These are phyloP conservation scores for Cajanus cajan DNA, from an alignment of 306 rosid genomes.

Conservation along the genomic window DNA sequence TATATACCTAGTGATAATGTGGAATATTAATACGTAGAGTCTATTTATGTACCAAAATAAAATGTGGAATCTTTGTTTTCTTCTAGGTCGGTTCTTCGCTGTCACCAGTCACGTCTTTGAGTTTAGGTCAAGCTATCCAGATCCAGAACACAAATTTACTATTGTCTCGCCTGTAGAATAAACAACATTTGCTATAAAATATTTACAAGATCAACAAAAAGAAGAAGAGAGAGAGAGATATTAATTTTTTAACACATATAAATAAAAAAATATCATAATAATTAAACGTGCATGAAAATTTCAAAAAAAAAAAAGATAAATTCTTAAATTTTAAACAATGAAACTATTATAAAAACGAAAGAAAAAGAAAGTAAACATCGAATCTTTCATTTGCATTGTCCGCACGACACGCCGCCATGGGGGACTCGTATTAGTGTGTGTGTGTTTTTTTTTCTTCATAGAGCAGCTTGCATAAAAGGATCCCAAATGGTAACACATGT, in stretches of 20 bases:
- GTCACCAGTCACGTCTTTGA: not conserved
- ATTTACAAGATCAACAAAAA: not conserved
- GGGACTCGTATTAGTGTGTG: no score
- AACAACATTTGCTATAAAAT: not conserved
- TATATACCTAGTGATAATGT: no score
- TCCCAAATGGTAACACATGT: no score
- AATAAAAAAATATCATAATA: not conserved
- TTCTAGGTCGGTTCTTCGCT: conserved; percentile 36
- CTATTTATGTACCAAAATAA: no score
- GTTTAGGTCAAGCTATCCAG: conserved; percentile 6
- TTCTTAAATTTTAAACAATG: not conserved
- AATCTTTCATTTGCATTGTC: not conserved
- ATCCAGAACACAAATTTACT: not conserved
- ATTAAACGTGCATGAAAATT: no score
- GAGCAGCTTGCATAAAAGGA: no score
- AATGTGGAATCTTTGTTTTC: not conserved
- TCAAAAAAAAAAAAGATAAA: no score
- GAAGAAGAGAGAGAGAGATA: no score
- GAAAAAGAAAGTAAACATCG: not conserved
- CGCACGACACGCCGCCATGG: no score
- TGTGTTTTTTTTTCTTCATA: no score
- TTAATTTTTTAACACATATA: no score
- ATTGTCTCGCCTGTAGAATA: not conserved
- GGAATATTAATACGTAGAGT: no score
- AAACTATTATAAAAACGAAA: not conserved